Base-by-base conservation (phyloP, 2,329 filamentous ascomycete species). In the Periconia macrospinosa region DNA sequence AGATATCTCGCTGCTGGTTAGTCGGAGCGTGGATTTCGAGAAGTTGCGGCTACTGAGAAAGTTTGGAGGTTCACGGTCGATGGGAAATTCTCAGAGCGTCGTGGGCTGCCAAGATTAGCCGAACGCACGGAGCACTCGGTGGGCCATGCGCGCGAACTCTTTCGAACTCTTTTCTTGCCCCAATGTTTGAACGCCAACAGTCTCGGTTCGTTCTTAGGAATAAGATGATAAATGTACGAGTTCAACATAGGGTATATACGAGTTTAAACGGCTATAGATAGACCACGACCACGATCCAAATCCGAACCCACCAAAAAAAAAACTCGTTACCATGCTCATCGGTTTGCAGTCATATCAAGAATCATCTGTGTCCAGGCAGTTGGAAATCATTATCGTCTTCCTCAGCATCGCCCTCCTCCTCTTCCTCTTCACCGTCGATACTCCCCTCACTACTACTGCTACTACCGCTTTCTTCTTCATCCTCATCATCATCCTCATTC, bases 311-410 rank as follows among this genome's bases (percentile, higher is more conserved):
- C 30, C 6, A 44, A 8, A 45, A 44, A 8, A 47, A 27, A 61
- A 63, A 50, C 55, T 59, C 56, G 15, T 37, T 37, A 37, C 33
- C 11, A 37, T 37, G 15, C 15, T 37, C 33, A 37, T 6, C 5
- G 3, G 15, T 37, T 27, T 27, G 8, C 33, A 45, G n/a, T 8
- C 41, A 19, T 17, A 47, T 45, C 30, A 45, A n/a, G n/a, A 18
- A 10, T 63, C 54, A 72, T n/a, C 65, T 65, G 59, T 75, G 72
- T 13, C 71, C 71, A 53, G 72, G 69, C n/a, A 75, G 52, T 47
- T 71, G 65, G 49, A 70, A 66, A 35, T 71, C 65, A 37, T 55
- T 54, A 20, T 54, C 55, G 43, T 57, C 55, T 1, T 53, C 55
- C 7, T 52, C 66, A 41, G 33, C 55, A 14, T 67, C 67, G 40